phyloP scores from a whole-genome alignment of 2,329 filamentous ascomycete genomes.

The Juglanconis sp. region DNA sequence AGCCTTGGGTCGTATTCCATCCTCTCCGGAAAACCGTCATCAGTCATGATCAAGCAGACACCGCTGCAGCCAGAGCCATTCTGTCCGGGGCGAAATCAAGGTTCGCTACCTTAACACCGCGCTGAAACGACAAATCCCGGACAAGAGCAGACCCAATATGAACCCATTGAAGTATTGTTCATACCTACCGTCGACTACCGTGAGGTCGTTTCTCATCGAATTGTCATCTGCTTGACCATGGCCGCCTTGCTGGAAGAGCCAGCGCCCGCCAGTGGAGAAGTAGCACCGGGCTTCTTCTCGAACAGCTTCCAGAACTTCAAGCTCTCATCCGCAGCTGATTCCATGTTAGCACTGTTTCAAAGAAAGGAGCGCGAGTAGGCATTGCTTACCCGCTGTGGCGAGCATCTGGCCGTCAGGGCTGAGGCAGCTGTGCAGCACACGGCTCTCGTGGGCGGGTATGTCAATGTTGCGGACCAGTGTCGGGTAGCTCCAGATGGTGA shows the following conservation, averaged over 20 bases:
- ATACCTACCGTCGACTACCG: conserved; percentile 44
- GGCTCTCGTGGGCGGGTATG: conserved; percentile 94
- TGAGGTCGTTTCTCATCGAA: conserved; percentile 55
- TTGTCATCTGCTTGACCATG: conserved; percentile 94
- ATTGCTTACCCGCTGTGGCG: conserved; percentile 73
- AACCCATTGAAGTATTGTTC: conserved; percentile 34
- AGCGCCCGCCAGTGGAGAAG: conserved; percentile 61
- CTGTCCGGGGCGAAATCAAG: conserved; percentile 19
- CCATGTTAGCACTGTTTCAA: conserved; percentile 27
- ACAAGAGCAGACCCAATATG: conserved; percentile 33
- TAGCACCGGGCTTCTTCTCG: conserved; percentile 87
- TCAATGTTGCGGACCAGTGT: conserved; percentile 95
- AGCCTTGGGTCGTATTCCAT: conserved; percentile 1
- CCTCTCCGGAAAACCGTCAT: conserved; percentile 16
- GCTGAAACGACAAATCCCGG: conserved; percentile 35
- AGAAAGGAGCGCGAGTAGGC: background rate
- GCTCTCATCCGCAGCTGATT: conserved; percentile 81
- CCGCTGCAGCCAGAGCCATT: conserved; percentile 28
- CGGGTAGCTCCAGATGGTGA: conserved; percentile 99
- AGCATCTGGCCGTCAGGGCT: conserved; percentile 98
- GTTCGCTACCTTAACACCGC: conserved; percentile 47
- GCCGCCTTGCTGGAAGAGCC: conserved; percentile 74
- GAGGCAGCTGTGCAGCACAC: conserved; percentile 93
- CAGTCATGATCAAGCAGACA: conserved; percentile 23
- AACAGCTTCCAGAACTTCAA: conserved; percentile 99